Percentiles rank a stretch among this genome's conserved stretches.
Conservation (phyloP, 164 flowering plant genomes). For the Dillenia turbinata region DNA sequence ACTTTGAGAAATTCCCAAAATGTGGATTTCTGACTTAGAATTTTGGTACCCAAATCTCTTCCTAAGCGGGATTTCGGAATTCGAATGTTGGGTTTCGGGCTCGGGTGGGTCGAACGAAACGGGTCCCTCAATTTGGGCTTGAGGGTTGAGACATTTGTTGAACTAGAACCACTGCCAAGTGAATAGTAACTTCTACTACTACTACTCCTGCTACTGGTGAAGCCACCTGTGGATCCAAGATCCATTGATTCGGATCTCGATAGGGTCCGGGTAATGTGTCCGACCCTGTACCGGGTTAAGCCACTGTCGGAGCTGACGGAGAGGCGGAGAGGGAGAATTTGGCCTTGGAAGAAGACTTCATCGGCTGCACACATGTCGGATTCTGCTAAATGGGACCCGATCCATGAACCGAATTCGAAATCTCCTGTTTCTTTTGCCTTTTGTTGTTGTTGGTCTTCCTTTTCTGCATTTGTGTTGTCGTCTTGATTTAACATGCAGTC, state of each 20-base stretch:
- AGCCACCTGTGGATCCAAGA: slow-evolving; percentile 19
- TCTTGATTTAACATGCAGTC: slow-evolving; percentile 1
- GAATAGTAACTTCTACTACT: slow-evolving; percentile 40
- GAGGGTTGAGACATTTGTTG: slow-evolving; percentile 13
- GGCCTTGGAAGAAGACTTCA: slow-evolving; percentile 70
- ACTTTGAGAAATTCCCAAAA: slow-evolving; percentile 52
- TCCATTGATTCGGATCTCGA: slow-evolving; percentile 63
- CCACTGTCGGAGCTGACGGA: slow-evolving; percentile 49
- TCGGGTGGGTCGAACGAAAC: slow-evolving; percentile 45
- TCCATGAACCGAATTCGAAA: slow-evolving; percentile 47
- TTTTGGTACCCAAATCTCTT: not conserved
- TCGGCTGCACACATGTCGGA: slow-evolving; percentile 71
- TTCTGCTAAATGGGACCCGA: slow-evolving; percentile 18
- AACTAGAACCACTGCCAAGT: slow-evolving; percentile 14
- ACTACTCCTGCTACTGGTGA: slow-evolving; percentile 39
- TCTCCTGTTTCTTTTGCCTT: slow-evolving; percentile 17
- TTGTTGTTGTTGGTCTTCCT: not conserved
- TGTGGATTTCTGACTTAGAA: slow-evolving; percentile 23
- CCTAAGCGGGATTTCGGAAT: slow-evolving; percentile 7
- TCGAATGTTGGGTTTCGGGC: slow-evolving; percentile 55
- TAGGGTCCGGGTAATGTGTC: not conserved
- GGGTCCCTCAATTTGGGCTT: slow-evolving; percentile 23
- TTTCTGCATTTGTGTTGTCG: slow-evolving; percentile 6
- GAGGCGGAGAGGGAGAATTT: slow-evolving; percentile 64
- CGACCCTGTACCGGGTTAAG: slow-evolving; percentile 1